A percentile compares a stretch with the other conserved stretches of the same genome.
Evolutionary conservation across 2,329 filamentous ascomycete genomes (phyloP).

Genomic region (Verticillium nubilum): DNA sequence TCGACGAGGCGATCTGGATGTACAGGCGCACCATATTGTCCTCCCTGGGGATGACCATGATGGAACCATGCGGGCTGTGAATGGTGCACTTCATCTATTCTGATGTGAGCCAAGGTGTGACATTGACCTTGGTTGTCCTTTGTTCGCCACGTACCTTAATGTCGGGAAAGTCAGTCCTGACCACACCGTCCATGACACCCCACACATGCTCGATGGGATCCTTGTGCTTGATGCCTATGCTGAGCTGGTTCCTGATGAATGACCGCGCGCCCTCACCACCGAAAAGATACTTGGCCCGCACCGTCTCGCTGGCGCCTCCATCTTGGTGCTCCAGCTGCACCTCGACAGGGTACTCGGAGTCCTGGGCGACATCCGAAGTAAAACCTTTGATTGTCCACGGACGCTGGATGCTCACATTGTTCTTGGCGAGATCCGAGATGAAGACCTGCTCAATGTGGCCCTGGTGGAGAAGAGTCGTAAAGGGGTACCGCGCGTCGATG

Average conservation of each 20-base stretch:
- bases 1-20: conserved; percentile 61
- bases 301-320: conserved; percentile 61
- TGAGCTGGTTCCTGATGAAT: conserved; percentile 56
- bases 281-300: conserved; percentile 66
- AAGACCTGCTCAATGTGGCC: conserved; percentile 67
- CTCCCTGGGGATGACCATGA: conserved; percentile 73
- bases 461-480: conserved; percentile 67
- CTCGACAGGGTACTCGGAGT: conserved; percentile 69
- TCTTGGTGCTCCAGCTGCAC: conserved; percentile 75
- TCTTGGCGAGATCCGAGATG: conserved; percentile 58
- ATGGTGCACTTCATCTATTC: conserved; percentile 67
- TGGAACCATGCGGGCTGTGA: conserved; percentile 66
- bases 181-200: conserved; percentile 72
- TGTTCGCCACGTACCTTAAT: conserved; percentile 53
- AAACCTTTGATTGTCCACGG: conserved; percentile 62
- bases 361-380: conserved; percentile 47
- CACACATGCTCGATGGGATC: conserved; percentile 68
- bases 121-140: neutral
- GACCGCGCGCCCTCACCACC: conserved; percentile 67
- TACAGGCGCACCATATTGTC: conserved; percentile 60
- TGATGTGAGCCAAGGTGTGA: neutral
- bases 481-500: conserved; percentile 66
- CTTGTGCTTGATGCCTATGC: conserved; percentile 66
- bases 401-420: conserved; percentile 54
- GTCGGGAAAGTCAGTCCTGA: conserved; percentile 70